Percentiles rank a stretch among this genome's conserved stretches.
phyloP scores from a whole-genome alignment of 768 basidiomycete species.

The Auriscalpium vulgare region DNA sequence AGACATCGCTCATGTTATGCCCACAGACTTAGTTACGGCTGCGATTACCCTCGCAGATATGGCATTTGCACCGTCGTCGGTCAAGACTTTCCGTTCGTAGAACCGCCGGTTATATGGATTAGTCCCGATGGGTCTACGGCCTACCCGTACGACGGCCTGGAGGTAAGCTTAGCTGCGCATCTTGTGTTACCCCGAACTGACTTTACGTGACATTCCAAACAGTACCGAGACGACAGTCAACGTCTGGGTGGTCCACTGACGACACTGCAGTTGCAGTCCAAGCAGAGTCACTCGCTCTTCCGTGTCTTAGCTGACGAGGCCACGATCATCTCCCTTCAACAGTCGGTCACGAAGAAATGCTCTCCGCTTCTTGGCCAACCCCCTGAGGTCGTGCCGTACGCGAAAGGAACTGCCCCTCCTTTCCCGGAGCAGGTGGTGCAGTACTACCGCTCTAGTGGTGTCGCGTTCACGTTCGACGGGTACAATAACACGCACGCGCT shows the following conservation, averaged over 20 bases:
- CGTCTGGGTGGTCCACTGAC: conserved; percentile 28
- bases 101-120: too few relatives aligned
- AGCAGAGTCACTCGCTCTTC: conserved; percentile 15
- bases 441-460: conserved; percentile 21
- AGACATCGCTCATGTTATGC: too few relatives aligned
- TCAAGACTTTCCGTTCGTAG: too few relatives aligned
- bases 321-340: conserved; percentile 25
- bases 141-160: neutral
- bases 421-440: conserved; percentile 19
- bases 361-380: conserved; percentile 12
- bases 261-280: conserved; percentile 21
- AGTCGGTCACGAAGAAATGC: conserved; percentile 23
- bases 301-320: conserved; percentile 27
- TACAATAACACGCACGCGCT: conserved; percentile 22
- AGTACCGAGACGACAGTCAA: conserved; percentile 27
- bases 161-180: neutral
- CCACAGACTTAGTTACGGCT: too few relatives aligned
- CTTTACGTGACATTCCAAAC: too few relatives aligned
- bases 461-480: conserved; percentile 18
- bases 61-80: too few relatives aligned
- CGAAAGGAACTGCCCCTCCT: conserved; percentile 8
- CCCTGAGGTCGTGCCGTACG: conserved; percentile 4
- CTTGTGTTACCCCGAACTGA: neutral
- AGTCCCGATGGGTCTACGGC: neutral
- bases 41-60: too few relatives aligned